These are phyloP conservation scores for Aspergillus texensis DNA, from an alignment of 2,329 filamentous ascomycete species.

Conservation along the genomic window DNA sequence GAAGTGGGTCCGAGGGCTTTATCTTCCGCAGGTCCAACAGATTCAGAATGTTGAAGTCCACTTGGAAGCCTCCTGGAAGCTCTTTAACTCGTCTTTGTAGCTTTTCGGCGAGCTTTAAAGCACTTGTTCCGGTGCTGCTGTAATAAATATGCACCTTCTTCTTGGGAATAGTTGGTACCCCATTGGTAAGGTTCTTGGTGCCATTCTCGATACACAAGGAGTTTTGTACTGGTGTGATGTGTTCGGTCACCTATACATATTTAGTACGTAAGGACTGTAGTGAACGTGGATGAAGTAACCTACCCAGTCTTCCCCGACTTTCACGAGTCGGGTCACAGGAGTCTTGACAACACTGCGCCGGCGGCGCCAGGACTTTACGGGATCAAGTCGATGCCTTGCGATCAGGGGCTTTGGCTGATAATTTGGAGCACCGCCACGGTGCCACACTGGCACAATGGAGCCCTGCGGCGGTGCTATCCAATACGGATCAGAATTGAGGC, in stretches of 20 bases:
- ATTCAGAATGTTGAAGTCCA: neutral
- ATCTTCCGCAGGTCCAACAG: neutral
- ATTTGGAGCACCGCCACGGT: constrained; percentile 7
- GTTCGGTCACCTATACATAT: neutral
- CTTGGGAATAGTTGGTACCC: neutral
- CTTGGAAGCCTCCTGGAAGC: neutral
- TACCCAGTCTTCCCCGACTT: neutral
- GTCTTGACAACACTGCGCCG: neutral
- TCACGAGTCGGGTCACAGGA: neutral
- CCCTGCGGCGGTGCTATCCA: constrained; percentile 8
- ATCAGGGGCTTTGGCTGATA: constrained; percentile 9
- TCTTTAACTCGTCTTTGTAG: neutral
- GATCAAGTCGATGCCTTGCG: constrained; percentile 3
- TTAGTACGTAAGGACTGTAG: neutral
- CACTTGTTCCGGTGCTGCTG: constrained; percentile 5
- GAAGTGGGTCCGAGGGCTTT: neutral
- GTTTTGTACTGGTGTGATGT: neutral
- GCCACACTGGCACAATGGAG: constrained; percentile 5
- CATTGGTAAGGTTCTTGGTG: neutral
- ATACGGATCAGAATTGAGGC: constrained; percentile 7
- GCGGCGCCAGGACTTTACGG: constrained; percentile 4
- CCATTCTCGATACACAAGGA: neutral
- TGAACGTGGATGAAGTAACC: neutral
- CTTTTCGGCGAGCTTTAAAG: neutral
- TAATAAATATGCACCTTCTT: constrained; percentile 2